Conservation (phyloP, 2,329 filamentous ascomycete genomes). For the Trichocomaceae sp. region DNA sequence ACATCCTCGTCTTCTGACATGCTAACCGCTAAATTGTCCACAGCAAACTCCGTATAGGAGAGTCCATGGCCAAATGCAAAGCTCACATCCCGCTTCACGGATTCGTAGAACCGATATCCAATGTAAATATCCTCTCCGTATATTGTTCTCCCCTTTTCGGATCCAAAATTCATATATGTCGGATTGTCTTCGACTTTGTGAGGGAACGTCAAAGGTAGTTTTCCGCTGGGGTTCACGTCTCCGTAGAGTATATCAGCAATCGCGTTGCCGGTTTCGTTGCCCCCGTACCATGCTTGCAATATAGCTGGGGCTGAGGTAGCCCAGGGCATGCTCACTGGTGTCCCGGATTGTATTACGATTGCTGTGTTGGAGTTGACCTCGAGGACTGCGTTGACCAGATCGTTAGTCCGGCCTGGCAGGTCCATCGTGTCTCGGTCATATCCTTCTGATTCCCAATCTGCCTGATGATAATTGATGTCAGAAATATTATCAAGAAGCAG, state of each 20-base stretch:
- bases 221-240: constrained; percentile 65
- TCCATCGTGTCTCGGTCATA: constrained; percentile 54
- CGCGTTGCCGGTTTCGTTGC: constrained; percentile 74
- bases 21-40: constrained; percentile 41
- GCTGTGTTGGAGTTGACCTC: constrained; percentile 62
- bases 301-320: constrained; percentile 47
- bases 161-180: constrained; percentile 65
- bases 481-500: not conserved
- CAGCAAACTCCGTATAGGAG: constrained; percentile 65
- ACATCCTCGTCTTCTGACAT: constrained; percentile 37
- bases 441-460: constrained; percentile 76
- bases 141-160: constrained; percentile 62
- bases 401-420: constrained; percentile 49
- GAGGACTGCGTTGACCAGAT: constrained; percentile 57
- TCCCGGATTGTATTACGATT: constrained; percentile 71
- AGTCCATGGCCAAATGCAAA: constrained; percentile 77
- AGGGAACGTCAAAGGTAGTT: constrained; percentile 69
- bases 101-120: constrained; percentile 75
- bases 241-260: constrained; percentile 74
- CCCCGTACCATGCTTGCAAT: constrained; percentile 76
- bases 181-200: constrained; percentile 62
- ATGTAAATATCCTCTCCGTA: constrained; percentile 78
- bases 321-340: constrained; percentile 53
- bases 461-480: not conserved
- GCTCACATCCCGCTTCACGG: constrained; percentile 54